Percentiles rank a stretch among this genome's conserved stretches.
These are phyloP conservation scores for Tuber brumale DNA, from an alignment of 495 filamentous ascomycete genomes.

Conservation along the genomic window DNA sequence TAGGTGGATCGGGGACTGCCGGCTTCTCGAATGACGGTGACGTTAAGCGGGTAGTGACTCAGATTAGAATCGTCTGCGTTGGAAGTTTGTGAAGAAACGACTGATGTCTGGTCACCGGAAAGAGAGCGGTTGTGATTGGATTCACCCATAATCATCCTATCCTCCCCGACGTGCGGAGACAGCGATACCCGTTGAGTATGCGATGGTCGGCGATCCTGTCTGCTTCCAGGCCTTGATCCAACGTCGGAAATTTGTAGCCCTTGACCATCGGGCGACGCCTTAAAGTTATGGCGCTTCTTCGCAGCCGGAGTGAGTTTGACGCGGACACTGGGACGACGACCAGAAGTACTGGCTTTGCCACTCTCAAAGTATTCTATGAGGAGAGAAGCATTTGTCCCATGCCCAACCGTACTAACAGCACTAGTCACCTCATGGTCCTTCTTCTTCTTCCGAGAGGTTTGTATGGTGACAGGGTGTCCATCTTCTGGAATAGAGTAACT, in stretches of 20 bases:
- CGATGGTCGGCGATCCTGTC: constrained; percentile 30
- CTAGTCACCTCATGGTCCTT: constrained; percentile 48
- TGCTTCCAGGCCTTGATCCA: constrained; percentile 24
- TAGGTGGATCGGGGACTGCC: constrained; percentile 32
- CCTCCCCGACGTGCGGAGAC: constrained; percentile 37
- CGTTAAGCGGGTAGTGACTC: constrained; percentile 30
- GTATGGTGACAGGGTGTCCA: constrained; percentile 85
- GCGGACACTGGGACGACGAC: constrained; percentile 78
- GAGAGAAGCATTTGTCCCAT: constrained; percentile 59
- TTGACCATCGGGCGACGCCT: constrained; percentile 33
- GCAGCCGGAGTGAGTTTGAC: constrained; percentile 84
- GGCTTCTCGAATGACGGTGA: constrained; percentile 36
- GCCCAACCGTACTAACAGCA: constrained; percentile 13
- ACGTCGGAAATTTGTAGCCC: constrained; percentile 33
- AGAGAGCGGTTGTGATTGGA: constrained; percentile 28
- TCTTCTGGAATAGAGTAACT: constrained; percentile 92
- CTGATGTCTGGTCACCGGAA: constrained; percentile 39
- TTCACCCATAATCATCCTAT: constrained; percentile 38
- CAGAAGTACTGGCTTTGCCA: constrained; percentile 56
- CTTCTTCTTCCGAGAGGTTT: constrained; percentile 59
- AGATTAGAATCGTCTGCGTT: constrained; percentile 28
- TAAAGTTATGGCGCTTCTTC: constrained; percentile 35
- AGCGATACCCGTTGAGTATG: constrained; percentile 39
- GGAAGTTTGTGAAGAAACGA: constrained; percentile 34
- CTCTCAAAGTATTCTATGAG: constrained; percentile 98